Conservation (phyloP, 2,329 filamentous ascomycete species). For the Penicillium italicum region DNA sequence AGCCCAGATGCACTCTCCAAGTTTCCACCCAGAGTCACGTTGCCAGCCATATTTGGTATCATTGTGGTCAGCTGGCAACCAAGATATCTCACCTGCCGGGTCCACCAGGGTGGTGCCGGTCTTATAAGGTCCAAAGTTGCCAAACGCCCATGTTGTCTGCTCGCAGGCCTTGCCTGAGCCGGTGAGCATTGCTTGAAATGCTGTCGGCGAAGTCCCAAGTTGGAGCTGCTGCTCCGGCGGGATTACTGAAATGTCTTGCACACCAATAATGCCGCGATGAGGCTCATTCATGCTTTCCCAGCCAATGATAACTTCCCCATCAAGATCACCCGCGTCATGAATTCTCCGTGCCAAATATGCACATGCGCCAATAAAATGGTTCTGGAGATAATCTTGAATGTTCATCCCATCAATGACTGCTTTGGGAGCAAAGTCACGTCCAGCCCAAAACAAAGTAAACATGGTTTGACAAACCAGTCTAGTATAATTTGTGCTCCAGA, state of each 20-base stretch:
- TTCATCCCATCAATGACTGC: slow-evolving; percentile 93
- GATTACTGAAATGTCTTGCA: slow-evolving; percentile 73
- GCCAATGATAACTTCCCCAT: slow-evolving; percentile 82
- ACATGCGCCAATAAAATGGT: slow-evolving; percentile 77
- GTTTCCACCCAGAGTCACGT: slow-evolving; percentile 79
- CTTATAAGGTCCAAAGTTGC: slow-evolving; percentile 86
- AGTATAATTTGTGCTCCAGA: slow-evolving; percentile 97
- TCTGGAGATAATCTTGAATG: slow-evolving; percentile 91
- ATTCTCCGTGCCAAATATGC: slow-evolving; percentile 79
- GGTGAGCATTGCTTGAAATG: slow-evolving; percentile 88
- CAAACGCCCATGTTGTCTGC: slow-evolving; percentile 89
- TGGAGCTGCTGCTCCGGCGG: slow-evolving; percentile 85
- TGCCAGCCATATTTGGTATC: slow-evolving; percentile 88
- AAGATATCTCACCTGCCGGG: slow-evolving; percentile 77
- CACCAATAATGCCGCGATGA: slow-evolving; percentile 80
- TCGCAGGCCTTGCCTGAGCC: slow-evolving; percentile 90
- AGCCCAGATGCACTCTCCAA: slow-evolving; percentile 95
- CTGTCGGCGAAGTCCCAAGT: slow-evolving; percentile 87
- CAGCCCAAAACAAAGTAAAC: slow-evolving; percentile 91
- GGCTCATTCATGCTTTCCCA: slow-evolving; percentile 98
- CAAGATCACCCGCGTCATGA: slow-evolving; percentile 82
- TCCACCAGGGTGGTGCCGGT: slow-evolving; percentile 79
- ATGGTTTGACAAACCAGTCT: slow-evolving; percentile 83
- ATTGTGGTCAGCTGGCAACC: slow-evolving; percentile 78
- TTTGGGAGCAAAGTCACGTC: slow-evolving; percentile 88